A percentile compares a stretch with the other conserved stretches of the same genome.
Evolutionary conservation across 495 filamentous ascomycete species (phyloP).

Genomic region (Penicillium samsonianum): DNA sequence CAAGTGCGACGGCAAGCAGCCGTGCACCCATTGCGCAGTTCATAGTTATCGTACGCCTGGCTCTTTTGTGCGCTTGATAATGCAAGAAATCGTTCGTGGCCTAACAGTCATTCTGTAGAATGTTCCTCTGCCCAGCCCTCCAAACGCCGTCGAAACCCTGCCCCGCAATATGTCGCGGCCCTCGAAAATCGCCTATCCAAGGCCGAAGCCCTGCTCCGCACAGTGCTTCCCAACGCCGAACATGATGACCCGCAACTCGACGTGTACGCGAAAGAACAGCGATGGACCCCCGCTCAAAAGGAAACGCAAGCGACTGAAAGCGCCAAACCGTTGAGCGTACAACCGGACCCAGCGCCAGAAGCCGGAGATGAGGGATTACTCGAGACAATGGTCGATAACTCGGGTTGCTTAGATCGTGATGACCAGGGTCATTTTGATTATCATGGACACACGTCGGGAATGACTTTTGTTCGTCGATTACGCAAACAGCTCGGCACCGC

Average conservation of each 20-base stretch:
- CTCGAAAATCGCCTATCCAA: slow-evolving; percentile 81
- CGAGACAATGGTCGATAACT: slow-evolving; percentile 92
- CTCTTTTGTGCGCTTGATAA: slow-evolving; percentile 12
- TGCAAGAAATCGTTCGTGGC: slow-evolving; percentile 5
- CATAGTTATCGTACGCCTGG: slow-evolving; percentile 86
- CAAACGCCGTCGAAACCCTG: slow-evolving; percentile 89
- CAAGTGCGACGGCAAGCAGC: slow-evolving; percentile 97
- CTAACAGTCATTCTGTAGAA: slow-evolving; percentile 58
- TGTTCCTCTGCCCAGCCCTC: slow-evolving; percentile 98
- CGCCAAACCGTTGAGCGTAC: slow-evolving; percentile 14
- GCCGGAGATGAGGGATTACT: slow-evolving; percentile 72
- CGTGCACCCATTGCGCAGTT: slow-evolving; percentile 95
- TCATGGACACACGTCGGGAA: too few species aligned
- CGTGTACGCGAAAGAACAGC: slow-evolving; percentile 58
- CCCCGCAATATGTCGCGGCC: slow-evolving; percentile 92
- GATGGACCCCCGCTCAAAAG: slow-evolving; percentile 30
- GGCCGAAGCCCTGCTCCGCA: slow-evolving; percentile 75
- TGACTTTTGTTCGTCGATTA: slow-evolving; percentile 83
- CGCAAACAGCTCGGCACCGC: slow-evolving; percentile 72
- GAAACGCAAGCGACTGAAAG: slow-evolving; percentile 24
- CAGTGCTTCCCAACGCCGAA: slow-evolving; percentile 82
- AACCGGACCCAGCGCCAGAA: slow-evolving; percentile 30
- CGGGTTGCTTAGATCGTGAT: slow-evolving; percentile 83
- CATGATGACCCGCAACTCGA: slow-evolving; percentile 81
- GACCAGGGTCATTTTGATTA: too few species aligned